Percentiles rank a stretch among this genome's conserved stretches.
Evolutionary conservation across 2,329 filamentous ascomycete genomes (phyloP).

Genomic region (Pleurostoma richardsiae): DNA sequence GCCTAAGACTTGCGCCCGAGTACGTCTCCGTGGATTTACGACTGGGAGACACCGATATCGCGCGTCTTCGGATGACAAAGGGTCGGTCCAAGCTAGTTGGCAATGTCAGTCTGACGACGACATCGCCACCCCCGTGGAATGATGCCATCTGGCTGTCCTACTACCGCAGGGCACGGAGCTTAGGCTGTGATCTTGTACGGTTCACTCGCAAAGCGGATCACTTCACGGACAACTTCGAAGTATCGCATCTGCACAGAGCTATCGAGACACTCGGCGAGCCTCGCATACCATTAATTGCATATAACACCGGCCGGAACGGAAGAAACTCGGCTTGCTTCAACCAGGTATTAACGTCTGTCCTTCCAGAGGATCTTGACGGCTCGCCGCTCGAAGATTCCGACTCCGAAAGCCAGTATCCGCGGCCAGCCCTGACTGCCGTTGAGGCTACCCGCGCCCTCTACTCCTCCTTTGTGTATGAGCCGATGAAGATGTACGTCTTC

Average conservation of each 20-base stretch:
- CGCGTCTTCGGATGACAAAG: constrained; percentile 42
- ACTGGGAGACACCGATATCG: constrained; percentile 45
- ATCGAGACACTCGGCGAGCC: constrained; percentile 35
- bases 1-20: constrained; percentile 57
- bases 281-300: constrained; percentile 52
- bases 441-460: constrained; percentile 63
- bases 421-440: constrained; percentile 48
- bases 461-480: constrained; percentile 60
- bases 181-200: constrained; percentile 59
- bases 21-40: constrained; percentile 59
- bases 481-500: constrained; percentile 69
- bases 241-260: constrained; percentile 48
- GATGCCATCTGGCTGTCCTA: constrained; percentile 47
- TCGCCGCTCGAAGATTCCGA: constrained; percentile 11
- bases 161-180: constrained; percentile 51
- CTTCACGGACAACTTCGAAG: constrained; percentile 59
- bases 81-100: constrained; percentile 59
- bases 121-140: constrained; percentile 47
- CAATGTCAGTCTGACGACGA: constrained; percentile 36
- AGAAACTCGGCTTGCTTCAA: constrained; percentile 64
- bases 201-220: constrained; percentile 52
- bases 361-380: constrained; percentile 32
- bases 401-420: constrained; percentile 13
- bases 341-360: constrained; percentile 56
- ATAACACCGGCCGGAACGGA: constrained; percentile 60